Base-by-base conservation (phyloP, 2,329 filamentous ascomycete genomes). In the Fusarium hainanense region DNA sequence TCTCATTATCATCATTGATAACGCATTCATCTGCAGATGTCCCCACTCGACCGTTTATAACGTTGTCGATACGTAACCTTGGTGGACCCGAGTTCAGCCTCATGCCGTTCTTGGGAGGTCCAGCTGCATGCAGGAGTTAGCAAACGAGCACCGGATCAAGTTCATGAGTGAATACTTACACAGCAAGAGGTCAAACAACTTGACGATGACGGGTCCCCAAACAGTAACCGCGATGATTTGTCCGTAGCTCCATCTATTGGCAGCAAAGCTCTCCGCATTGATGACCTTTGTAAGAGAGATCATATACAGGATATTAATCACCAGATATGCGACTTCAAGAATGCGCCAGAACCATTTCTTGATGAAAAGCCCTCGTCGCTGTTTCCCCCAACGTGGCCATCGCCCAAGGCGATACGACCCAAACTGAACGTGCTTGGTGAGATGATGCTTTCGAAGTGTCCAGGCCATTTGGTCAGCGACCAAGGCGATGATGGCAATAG, bases 201-300 rank as follows among this genome's bases (percentile, higher is more conserved):
- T 81, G 43, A 81, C 78, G 56, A 81, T 80, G 61, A 81, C 78
- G 11, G 79, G 79, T 0, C 79, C 79, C 79, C 79, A 81, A 7
- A 80, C 78, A 0, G 79, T 80, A 34, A 81, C 77, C 41, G 79
- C 79, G 43, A 81, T 81, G 55, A 81, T 81, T 57, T 81, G 79
- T 8, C 79, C 79, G 23, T 81, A 81, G 0, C 74, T 77, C 79
- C 79, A 81, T 21, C 73, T 72, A 25, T 76, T 79, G 2, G 76
- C 74, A 23, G 76, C 74, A 50, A 81, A 81, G 46, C 77, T 81
- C 54, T 80, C 77, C 9, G 69, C 66, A 46, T 68, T 79, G 43
- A 81, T 79, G 56, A 81, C 77, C 44, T 75, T 77, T 41, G 75
- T 74, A 18, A 81, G 72, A 5, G 79, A 81, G 8, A 80, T 69